Base-by-base conservation (phyloP, 2,329 filamentous ascomycete species). In the Stagonosporopsis chrysanthemi region DNA sequence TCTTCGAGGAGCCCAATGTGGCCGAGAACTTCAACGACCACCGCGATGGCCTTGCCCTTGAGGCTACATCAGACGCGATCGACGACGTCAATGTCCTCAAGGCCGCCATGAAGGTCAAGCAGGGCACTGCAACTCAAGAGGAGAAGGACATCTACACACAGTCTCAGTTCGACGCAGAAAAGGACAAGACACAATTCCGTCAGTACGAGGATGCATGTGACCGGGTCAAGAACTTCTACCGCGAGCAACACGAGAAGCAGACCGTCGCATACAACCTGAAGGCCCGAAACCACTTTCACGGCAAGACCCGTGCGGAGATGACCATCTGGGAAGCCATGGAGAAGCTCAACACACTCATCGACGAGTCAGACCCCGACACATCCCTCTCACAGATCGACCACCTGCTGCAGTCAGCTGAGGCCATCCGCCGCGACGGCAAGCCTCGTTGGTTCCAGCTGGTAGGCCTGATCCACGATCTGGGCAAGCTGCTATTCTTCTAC, bases 291-390 rank as follows among this genome's bases (percentile, higher is more conserved):
- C 80, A 84, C 52, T 91, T 92, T 80, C 80, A 87, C 76, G 83
- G 82, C 63, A 85, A 87, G 60, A 84, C 84, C 1, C 86, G 90
- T 51, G 86, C 89, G 15, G 84, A 90, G 76, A 91, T 96, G 90
- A 89, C 88, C 61, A 84, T 96, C 75, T 96, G 92, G 92, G 83
- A 96, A 75, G 92, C 92, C 19, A 95, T 96, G 79, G 91, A 96
- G 84, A 93, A 92, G 78, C 88, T 96, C 71, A 91, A 96, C 83
- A 92, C 90, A 0, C 84, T 96, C 49, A 90, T 96, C 75, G 92
- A 97, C 79, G 90, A 96, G 78, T 92, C 89, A 19, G 92, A 97
- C 80, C 92, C 92, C 1, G 92, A 97, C 79, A 96, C 92, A 42
- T 87, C 86, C 44, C 87, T 97, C 61, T 89, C 87, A 26, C 92